These are phyloP conservation scores for Tarenaya hassleriana DNA, from an alignment of 345 rosid genomes.

Conservation along the genomic window DNA sequence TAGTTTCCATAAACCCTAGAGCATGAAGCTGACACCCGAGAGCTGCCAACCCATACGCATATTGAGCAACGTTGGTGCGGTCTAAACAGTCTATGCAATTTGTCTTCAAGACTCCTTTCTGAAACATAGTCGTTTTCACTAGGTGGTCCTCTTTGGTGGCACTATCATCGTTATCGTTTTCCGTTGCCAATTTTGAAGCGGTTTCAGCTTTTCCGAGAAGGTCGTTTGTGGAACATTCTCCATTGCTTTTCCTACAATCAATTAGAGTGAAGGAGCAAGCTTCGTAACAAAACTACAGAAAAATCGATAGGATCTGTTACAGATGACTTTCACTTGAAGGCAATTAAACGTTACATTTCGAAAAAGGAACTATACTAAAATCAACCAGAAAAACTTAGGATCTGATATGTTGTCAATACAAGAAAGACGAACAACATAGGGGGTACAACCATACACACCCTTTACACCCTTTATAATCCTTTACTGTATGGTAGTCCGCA, in stretches of 20 bases:
- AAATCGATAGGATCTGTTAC: no score
- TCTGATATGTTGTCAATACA: constrained; percentile 16
- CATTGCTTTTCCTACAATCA: constrained; percentile 38
- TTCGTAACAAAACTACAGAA: no score
- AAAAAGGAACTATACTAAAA: neutral
- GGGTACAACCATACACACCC: no score
- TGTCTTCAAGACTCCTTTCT: constrained; percentile 83
- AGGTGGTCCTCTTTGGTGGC: constrained; percentile 24
- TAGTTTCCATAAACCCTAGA: constrained; percentile 42
- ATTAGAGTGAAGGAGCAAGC: constrained; percentile 5
- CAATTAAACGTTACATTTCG: no score
- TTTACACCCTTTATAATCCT: no score
- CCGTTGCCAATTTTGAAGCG: constrained; percentile 27
- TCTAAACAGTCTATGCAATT: constrained; percentile 97
- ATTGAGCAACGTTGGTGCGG: constrained; percentile 97
- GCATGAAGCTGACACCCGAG: constrained; percentile 76
- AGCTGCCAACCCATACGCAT: constrained; percentile 76
- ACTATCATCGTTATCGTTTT: constrained; percentile 21
- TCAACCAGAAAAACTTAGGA: neutral
- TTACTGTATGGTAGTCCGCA: no score
- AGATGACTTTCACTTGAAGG: no score
- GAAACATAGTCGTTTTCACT: constrained; percentile 43
- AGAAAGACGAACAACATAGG: neutral
- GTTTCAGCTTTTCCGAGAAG: constrained; percentile 26
- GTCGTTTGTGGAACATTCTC: constrained; percentile 22